A percentile compares a stretch with the other conserved stretches of the same genome.
Conservation (phyloP, 148 eudicot genomes). For the Silene uniflora region DNA sequence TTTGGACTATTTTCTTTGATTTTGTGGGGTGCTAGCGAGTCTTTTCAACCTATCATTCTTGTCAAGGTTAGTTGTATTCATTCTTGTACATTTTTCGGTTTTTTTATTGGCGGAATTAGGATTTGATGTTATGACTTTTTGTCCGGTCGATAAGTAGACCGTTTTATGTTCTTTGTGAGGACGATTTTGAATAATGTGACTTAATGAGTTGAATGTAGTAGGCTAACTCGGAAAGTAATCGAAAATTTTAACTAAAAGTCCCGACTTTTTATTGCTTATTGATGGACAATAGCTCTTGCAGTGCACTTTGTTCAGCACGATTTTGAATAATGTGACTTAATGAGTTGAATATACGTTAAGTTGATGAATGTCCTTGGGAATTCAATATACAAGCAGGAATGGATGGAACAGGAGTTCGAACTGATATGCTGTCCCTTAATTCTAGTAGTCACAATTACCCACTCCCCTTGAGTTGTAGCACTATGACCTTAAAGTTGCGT, state of each 20-base stretch:
- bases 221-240: too few relatives aligned
- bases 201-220: too few relatives aligned
- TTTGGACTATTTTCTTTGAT: constrained; percentile 59
- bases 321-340: too few relatives aligned
- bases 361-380: not conserved
- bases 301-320: too few relatives aligned
- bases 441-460: constrained; percentile 61
- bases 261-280: too few relatives aligned
- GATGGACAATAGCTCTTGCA: too few relatives aligned
- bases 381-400: constrained; percentile 55
- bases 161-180: too few relatives aligned
- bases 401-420: constrained; percentile 61
- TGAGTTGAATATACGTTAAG: not conserved
- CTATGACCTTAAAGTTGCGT: constrained; percentile 37
- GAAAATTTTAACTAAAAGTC: too few relatives aligned
- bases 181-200: too few relatives aligned
- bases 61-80: constrained; percentile 62
- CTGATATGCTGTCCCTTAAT: constrained; percentile 64
- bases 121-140: not conserved
- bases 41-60: constrained; percentile 50
- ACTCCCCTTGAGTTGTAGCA: constrained; percentile 57
- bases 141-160: too few relatives aligned
- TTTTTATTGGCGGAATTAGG: not conserved
- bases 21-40: constrained; percentile 67
- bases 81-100: not conserved